Base-by-base conservation (phyloP, 129 eudicot species). In the Smallanthus sonchifolius region DNA sequence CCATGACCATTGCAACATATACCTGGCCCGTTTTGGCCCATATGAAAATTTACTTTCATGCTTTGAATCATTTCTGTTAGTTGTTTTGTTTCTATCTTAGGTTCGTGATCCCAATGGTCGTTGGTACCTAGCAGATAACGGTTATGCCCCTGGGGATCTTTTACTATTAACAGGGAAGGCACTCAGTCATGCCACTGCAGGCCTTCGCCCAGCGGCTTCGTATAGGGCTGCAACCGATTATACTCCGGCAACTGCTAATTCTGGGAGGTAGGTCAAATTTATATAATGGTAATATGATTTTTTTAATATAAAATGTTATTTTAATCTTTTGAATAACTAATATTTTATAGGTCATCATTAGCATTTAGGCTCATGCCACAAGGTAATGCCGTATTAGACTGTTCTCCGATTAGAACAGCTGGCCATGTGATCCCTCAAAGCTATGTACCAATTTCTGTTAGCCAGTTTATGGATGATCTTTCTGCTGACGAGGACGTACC, bases 391-490 rank as follows among this genome's bases (percentile, higher is more conserved):
- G 75, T 94, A 62, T 72, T 94, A 82, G 98, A 94, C 68, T 94
- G 97, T 77, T 79, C 98, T 14, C 82, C 88, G 0, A 84, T 94
- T 77, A 83, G 89, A 37, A 85, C 87, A 59, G 98, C 93, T 70
- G 98, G 98, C 69, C 98, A 94, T 88, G 88, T 90, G 65, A 86
- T 88, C 82, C 97, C 97, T 63, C 97, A 94, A 75, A 94, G 97
- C 83, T 94, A 90, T 75, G 88, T 86, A 79, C 98, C 97, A 66
- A 76, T 94, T 47, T 88, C 98, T 77, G 96, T 94, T 52, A 94
- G 93, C 85, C 98, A 88, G 89, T 94, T 94, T 81, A 86, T 94
- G 97, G 98, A 94, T 82, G 97, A 90, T 69, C 97, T 94, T 82
- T 88, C 97, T 79, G 91, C 91, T 30, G 97, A 90, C 63, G 96